These are phyloP conservation scores for Solanum chacoense DNA, from an alignment of 305 asterid species.

Conservation along the genomic window DNA sequence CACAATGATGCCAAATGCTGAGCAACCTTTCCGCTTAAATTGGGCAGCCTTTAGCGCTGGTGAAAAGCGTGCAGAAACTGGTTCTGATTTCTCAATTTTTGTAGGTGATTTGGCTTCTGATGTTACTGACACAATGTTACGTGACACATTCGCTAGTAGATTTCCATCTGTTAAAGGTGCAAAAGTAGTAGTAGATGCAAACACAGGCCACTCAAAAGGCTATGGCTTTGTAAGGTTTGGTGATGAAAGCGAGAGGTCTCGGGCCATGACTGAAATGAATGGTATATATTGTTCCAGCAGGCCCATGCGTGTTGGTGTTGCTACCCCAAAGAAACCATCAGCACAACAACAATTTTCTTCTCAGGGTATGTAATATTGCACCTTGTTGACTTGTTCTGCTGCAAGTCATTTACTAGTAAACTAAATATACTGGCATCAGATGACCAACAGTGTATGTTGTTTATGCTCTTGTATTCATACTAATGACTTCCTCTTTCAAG, in stretches of 20 bases:
- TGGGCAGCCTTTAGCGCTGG: conserved; percentile 97
- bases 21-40: conserved; percentile 81
- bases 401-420: neutral
- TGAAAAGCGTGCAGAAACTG: conserved; percentile 69
- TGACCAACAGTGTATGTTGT: neutral
- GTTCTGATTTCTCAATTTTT: conserved; percentile 83
- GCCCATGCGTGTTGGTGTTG: conserved; percentile 86
- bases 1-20: conserved; percentile 72
- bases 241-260: conserved; percentile 77
- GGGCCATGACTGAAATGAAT: conserved; percentile 91
- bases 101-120: conserved; percentile 94
- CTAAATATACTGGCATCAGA: neutral
- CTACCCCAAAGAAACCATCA: conserved; percentile 83
- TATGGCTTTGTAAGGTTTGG: conserved; percentile 95
- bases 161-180: conserved; percentile 88
- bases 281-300: conserved; percentile 83
- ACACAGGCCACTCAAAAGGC: conserved; percentile 85
- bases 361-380: conserved; percentile 42
- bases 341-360: conserved; percentile 66
- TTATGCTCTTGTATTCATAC: neutral
- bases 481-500: neutral
- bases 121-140: conserved; percentile 77
- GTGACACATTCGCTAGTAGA: conserved; percentile 78
- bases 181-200: conserved; percentile 87
- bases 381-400: neutral